Evolutionary conservation across 1,139 yeast species (phyloP).

Genomic region (Insectozyma bohioensis): DNA sequence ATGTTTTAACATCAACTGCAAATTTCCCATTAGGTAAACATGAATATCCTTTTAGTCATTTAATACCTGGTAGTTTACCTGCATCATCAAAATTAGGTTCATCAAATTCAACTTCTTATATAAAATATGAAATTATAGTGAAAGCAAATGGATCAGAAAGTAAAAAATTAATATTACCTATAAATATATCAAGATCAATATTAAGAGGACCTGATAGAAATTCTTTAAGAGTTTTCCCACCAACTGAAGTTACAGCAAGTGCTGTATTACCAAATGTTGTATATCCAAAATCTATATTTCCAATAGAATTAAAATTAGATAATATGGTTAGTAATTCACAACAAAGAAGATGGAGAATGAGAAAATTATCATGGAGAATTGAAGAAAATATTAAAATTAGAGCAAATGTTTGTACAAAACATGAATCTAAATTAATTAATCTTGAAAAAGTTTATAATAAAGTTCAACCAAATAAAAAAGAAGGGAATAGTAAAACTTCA

Average conservation of each 20-base stretch:
- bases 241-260: slow-evolving; percentile 85
- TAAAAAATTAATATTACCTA: slow-evolving; percentile 53
- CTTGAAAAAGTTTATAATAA: slow-evolving; percentile 45
- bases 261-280: slow-evolving; percentile 86
- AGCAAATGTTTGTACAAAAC: slow-evolving; percentile 57
- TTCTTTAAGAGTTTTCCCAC: slow-evolving; percentile 90
- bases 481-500: slow-evolving; percentile 10
- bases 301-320: slow-evolving; percentile 78
- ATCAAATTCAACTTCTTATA: slow-evolving; percentile 51
- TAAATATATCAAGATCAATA: slow-evolving; percentile 76
- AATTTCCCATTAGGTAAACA: slow-evolving; percentile 66
- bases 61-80: slow-evolving; percentile 88
- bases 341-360: slow-evolving; percentile 86
- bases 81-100: slow-evolving; percentile 68
- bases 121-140: slow-evolving; percentile 76
- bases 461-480: slow-evolving; percentile 13
- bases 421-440: slow-evolving; percentile 45
- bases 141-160: slow-evolving; percentile 37
- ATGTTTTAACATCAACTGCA: slow-evolving; percentile 61
- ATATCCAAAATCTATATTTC: slow-evolving; percentile 83
- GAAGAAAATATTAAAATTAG: slow-evolving; percentile 74
- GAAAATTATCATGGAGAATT: slow-evolving; percentile 85
- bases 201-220: slow-evolving; percentile 82
- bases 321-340: slow-evolving; percentile 58
- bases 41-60: slow-evolving; percentile 91